Percentiles rank a stretch among this genome's conserved stretches.
phyloP scores from a whole-genome alignment of 495 filamentous ascomycete species.

The Diplogelasinospora grovesii region DNA sequence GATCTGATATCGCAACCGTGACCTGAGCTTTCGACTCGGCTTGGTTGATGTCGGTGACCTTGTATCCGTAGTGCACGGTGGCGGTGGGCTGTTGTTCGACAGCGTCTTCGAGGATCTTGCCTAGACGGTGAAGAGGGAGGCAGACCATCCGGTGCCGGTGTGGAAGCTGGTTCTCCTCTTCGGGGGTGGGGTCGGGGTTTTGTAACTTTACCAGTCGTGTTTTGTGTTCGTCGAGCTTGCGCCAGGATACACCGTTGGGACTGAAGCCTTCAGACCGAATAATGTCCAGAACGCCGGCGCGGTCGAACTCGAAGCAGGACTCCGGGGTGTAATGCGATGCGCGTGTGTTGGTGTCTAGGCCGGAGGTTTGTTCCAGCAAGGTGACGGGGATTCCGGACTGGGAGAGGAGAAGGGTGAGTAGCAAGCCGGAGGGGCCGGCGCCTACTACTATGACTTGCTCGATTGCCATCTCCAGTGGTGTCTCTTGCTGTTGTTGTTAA shows the following conservation, averaged over 20 bases:
- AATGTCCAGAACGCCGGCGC: conserved; percentile 51
- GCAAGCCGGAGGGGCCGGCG: conserved; percentile 53
- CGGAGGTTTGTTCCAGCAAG: conserved; percentile 44
- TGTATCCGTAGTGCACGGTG: conserved; percentile 41
- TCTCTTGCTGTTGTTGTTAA: too few species aligned
- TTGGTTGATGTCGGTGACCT: conserved; percentile 43
- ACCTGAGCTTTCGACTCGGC: conserved; percentile 36
- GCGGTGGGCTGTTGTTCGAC: conserved; percentile 10
- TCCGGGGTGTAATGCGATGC: conserved; percentile 46
- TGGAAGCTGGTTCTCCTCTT: conserved; percentile 7
- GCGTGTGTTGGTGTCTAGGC: conserved; percentile 50
- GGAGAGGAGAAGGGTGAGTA: conserved; percentile 50
- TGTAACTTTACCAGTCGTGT: conserved; percentile 5
- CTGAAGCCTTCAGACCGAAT: conserved; percentile 41
- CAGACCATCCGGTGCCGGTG: conserved; percentile 2
- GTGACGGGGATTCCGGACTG: conserved; percentile 48
- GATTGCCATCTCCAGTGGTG: too few species aligned
- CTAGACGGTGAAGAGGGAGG: conserved; percentile 1
- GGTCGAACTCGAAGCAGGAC: conserved; percentile 45
- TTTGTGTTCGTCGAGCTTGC: conserved; percentile 1
- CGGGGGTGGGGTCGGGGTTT: too few species aligned
- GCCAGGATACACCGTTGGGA: conserved; percentile 49
- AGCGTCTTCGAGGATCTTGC: neutral
- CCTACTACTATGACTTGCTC: conserved; percentile 46
- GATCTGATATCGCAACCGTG: conserved; percentile 36